Evolutionary conservation across 176 grass and related monocot genomes (phyloP).

Genomic region (Eleusine indica): DNA sequence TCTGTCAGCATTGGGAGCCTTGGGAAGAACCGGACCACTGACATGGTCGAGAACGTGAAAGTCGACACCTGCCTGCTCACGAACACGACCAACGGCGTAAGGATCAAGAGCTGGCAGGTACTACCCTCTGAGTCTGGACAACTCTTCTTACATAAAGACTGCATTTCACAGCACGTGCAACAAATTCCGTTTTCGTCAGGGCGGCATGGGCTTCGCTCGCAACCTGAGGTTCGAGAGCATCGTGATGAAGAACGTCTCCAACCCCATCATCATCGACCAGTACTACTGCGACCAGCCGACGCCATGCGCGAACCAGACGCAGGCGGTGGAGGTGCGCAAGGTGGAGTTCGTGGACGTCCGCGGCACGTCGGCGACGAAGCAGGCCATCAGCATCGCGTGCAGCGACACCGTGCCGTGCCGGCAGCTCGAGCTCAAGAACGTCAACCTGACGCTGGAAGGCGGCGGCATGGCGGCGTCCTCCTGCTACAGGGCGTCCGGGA

Average conservation of each 20-base stretch:
- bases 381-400: constrained; percentile 60
- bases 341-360: constrained; percentile 55
- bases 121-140: too few species aligned
- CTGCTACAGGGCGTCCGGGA: constrained; percentile 63
- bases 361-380: constrained; percentile 64
- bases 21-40: constrained; percentile 63
- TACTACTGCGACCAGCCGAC: constrained; percentile 68
- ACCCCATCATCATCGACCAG: constrained; percentile 82
- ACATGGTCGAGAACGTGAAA: constrained; percentile 55
- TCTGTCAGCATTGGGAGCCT: constrained; percentile 76
- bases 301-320: constrained; percentile 67
- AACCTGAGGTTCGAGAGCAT: constrained; percentile 67
- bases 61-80: constrained; percentile 70
- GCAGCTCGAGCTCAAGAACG: constrained; percentile 50
- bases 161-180: too few species aligned
- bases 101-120: constrained; percentile 99
- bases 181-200: constrained; percentile 34
- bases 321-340: constrained; percentile 58
- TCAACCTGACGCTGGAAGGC: constrained; percentile 53
- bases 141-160: too few species aligned
- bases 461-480: constrained; percentile 43
- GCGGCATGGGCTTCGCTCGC: constrained; percentile 63
- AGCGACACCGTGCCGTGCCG: constrained; percentile 66
- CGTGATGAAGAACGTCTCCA: constrained; percentile 76
- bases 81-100: constrained; percentile 70